Percentiles rank a stretch among this genome's conserved stretches.
Conservation (phyloP, 2,329 filamentous ascomycete genomes). For the Penicillium sp. region DNA sequence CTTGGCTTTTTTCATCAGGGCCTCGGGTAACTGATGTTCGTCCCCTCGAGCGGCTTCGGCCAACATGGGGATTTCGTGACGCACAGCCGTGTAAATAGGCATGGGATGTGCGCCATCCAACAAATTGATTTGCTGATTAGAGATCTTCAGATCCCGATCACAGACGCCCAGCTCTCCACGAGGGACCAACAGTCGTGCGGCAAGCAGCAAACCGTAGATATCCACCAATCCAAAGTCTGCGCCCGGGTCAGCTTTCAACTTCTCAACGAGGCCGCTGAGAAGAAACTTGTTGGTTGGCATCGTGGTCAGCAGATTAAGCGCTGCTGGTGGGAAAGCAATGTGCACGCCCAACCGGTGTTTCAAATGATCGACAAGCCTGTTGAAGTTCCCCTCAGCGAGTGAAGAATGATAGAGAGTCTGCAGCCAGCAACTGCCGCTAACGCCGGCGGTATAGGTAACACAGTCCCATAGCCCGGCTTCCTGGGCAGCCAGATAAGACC, state of each 20-base stretch:
- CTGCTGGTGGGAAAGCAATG: constrained; percentile 87
- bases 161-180: constrained; percentile 78
- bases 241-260: constrained; percentile 77
- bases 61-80: constrained; percentile 84
- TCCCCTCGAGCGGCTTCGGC: constrained; percentile 35
- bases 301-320: constrained; percentile 77
- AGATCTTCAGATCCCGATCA: constrained; percentile 82
- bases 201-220: constrained; percentile 83
- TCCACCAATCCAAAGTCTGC: constrained; percentile 90
- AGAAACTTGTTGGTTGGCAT: constrained; percentile 93
- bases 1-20: constrained; percentile 50
- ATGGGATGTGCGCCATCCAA: constrained; percentile 79
- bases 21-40: constrained; percentile 35
- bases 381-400: constrained; percentile 68
- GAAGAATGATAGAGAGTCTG: constrained; percentile 86
- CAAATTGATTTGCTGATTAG: constrained; percentile 76
- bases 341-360: constrained; percentile 84
- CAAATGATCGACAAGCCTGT: constrained; percentile 75
- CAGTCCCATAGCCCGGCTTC: constrained; percentile 92
- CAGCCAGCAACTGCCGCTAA: constrained; percentile 95
- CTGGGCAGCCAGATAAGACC: constrained; percentile 79
- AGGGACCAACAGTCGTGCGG: constrained; percentile 81
- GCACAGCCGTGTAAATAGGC: constrained; percentile 92
- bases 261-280: constrained; percentile 85
- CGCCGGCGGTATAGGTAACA: constrained; percentile 89